These are phyloP conservation scores for Xylariaceae sp. DNA, from an alignment of 2,329 filamentous ascomycete species.

Conservation along the genomic window DNA sequence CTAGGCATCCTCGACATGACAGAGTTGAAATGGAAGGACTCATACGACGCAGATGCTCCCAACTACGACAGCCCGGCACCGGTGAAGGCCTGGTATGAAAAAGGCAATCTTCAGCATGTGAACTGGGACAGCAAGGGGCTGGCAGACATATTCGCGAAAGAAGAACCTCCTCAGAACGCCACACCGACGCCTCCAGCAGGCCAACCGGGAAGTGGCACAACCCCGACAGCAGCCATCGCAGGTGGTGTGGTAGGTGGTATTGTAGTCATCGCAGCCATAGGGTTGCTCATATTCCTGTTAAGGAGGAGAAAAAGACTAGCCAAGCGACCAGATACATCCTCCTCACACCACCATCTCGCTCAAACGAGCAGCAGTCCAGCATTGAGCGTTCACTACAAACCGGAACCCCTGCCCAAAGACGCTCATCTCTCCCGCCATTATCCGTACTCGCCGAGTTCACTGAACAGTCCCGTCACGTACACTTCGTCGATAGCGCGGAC, in stretches of 20 bases:
- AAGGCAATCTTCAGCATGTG: slow-evolving; percentile 27
- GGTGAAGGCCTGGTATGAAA: slow-evolving; percentile 33
- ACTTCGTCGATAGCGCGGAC: slow-evolving; percentile 8
- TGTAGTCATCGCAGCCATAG: slow-evolving; percentile 10
- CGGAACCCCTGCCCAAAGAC: slow-evolving; percentile 24
- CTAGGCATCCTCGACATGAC: slow-evolving; percentile 40
- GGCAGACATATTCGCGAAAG: slow-evolving; percentile 26
- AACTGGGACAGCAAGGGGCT: slow-evolving; percentile 26
- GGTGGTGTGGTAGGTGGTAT: slow-evolving; percentile 27
- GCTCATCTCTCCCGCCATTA: slow-evolving; percentile 4
- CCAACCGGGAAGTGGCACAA: not conserved
- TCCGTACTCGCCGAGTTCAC: slow-evolving; percentile 16
- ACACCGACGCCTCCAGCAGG: not conserved
- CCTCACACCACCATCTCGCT: not conserved
- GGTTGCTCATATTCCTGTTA: slow-evolving; percentile 14
- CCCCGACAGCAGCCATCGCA: slow-evolving; percentile 22
- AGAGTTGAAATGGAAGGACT: slow-evolving; percentile 32
- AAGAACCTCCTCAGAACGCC: not conserved
- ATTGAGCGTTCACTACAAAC: slow-evolving; percentile 25
- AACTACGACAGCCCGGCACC: slow-evolving; percentile 33
- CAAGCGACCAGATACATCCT: not conserved
- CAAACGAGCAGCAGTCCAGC: slow-evolving; percentile 5
- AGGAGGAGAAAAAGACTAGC: slow-evolving; percentile 13
- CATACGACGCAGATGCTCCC: slow-evolving; percentile 33
- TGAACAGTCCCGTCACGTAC: not conserved